Evolutionary conservation across 768 basidiomycete species (phyloP).

Genomic region (Mycena latifolia): DNA sequence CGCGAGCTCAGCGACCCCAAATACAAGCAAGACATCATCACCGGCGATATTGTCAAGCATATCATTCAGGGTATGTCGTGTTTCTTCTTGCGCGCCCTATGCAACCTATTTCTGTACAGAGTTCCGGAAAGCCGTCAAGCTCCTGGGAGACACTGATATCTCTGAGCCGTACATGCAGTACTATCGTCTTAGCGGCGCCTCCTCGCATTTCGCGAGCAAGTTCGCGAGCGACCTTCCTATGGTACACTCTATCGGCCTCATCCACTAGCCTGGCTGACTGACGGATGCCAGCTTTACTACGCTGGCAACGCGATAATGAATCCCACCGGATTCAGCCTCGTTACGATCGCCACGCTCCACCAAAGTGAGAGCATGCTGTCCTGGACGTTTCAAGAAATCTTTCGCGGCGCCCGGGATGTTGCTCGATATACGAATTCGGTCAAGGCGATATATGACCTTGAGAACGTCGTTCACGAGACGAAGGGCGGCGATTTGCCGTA

Average conservation of each 20-base stretch:
- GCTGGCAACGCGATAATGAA: constrained; percentile 23
- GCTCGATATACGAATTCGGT: neutral
- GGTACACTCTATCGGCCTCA: constrained; percentile 3
- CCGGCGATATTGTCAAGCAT: constrained; percentile 30
- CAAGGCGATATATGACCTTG: constrained; percentile 28
- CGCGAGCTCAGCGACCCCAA: constrained; percentile 25
- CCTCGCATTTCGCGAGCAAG: constrained; percentile 5
- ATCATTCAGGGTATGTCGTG: too few species aligned
- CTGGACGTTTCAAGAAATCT: constrained; percentile 15
- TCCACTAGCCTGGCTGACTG: too few species aligned
- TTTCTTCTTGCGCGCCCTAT: too few species aligned
- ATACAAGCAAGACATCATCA: constrained; percentile 33
- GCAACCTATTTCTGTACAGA: too few species aligned
- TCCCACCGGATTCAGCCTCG: constrained; percentile 24
- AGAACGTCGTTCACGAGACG: constrained; percentile 23
- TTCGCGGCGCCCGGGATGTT: neutral
- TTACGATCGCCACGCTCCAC: constrained; percentile 27
- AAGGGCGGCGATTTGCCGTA: constrained; percentile 25
- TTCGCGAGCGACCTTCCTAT: constrained; percentile 28
- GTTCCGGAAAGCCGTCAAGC: constrained; percentile 26
- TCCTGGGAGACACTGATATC: constrained; percentile 28
- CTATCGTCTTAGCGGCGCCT: neutral
- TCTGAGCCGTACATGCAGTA: constrained; percentile 19
- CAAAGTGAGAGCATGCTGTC: constrained; percentile 25
- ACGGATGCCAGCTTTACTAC: constrained; percentile 25